Evolutionary conservation across 2,329 filamentous ascomycete species (phyloP).

Genomic region (Trichoderma sp.): DNA sequence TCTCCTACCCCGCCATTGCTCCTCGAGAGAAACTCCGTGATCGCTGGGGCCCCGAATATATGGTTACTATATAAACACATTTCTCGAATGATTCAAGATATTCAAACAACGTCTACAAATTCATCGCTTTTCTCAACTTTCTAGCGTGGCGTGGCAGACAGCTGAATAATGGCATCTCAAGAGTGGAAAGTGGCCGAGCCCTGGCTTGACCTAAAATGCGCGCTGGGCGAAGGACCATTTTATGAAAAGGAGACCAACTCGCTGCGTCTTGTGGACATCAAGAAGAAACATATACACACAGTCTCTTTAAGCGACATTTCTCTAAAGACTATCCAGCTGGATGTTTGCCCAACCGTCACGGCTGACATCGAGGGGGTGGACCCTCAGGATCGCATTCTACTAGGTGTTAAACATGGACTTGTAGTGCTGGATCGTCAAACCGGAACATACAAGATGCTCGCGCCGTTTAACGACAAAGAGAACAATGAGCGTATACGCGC

Average conservation of each 20-base stretch:
- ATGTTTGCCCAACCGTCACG: conserved; percentile 64
- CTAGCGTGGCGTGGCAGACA: background rate
- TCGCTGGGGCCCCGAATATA: background rate
- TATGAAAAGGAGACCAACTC: conserved; percentile 66
- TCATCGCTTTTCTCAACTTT: background rate
- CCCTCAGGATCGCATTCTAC: conserved; percentile 64
- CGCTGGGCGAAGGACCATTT: conserved; percentile 73
- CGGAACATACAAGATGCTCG: conserved; percentile 56
- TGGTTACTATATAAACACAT: background rate
- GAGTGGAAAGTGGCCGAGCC: conserved; percentile 54
- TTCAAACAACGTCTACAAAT: background rate
- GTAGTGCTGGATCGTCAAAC: conserved; percentile 71
- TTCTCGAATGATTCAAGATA: background rate
- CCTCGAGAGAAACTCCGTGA: conserved; percentile 10
- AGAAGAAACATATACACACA: conserved; percentile 70
- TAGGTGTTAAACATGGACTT: conserved; percentile 79
- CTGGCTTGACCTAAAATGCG: conserved; percentile 63
- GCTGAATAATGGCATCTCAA: conserved; percentile 35
- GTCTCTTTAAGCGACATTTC: conserved; percentile 67
- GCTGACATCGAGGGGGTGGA: conserved; percentile 73
- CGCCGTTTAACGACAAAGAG: conserved; percentile 45
- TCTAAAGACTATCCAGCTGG: conserved; percentile 60
- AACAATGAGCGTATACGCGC: conserved; percentile 59
- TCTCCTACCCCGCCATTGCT: conserved; percentile 20
- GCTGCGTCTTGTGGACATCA: conserved; percentile 82